phyloP scores from a whole-genome alignment of 1,139 yeast genomes.

The Scheffersomyces quercinus region DNA sequence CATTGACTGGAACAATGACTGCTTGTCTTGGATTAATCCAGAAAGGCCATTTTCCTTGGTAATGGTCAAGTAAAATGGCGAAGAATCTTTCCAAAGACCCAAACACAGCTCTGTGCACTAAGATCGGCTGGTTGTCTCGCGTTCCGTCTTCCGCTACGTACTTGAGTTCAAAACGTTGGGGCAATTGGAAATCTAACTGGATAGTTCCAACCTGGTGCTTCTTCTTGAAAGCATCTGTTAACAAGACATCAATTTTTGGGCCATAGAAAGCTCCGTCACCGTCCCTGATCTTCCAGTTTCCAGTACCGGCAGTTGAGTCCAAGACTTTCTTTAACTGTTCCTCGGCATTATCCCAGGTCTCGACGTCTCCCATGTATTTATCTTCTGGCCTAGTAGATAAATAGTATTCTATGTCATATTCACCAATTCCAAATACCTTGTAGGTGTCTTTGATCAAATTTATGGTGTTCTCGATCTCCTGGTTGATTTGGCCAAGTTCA shows the following conservation, averaged over 20 bases:
- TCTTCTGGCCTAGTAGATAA: slow-evolving; percentile 89
- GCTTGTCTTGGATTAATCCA: slow-evolving; percentile 98
- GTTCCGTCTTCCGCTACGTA: slow-evolving; percentile 55
- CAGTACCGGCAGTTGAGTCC: slow-evolving; percentile 51
- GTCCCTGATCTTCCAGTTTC: slow-evolving; percentile 71
- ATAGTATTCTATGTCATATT: slow-evolving; percentile 59
- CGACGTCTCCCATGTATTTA: slow-evolving; percentile 76
- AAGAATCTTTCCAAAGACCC: slow-evolving; percentile 93
- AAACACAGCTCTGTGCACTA: slow-evolving; percentile 93
- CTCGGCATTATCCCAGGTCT: slow-evolving; percentile 88
- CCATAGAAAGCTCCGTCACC: slow-evolving; percentile 99
- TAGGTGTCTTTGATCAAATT: slow-evolving; percentile 78
- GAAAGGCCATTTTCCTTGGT: slow-evolving; percentile 96
- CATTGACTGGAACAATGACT: slow-evolving; percentile 76
- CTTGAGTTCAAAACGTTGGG: slow-evolving; percentile 74
- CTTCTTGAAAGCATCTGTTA: slow-evolving; percentile 80
- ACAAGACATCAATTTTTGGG: slow-evolving; percentile 86
- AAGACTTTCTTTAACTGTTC: slow-evolving; percentile 64
- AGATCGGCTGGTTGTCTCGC: slow-evolving; percentile 68
- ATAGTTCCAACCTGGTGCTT: slow-evolving; percentile 95
- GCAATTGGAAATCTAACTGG: slow-evolving; percentile 93
- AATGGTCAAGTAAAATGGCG: slow-evolving; percentile 89
- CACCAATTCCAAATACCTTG: slow-evolving; percentile 68
- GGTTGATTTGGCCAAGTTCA: slow-evolving; percentile 73
- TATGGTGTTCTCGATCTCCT: slow-evolving; percentile 74